A percentile compares a stretch with the other conserved stretches of the same genome.
phyloP scores from a whole-genome alignment of 192 early-diverging fungal genomes.

The Gonapodya sp. region DNA sequence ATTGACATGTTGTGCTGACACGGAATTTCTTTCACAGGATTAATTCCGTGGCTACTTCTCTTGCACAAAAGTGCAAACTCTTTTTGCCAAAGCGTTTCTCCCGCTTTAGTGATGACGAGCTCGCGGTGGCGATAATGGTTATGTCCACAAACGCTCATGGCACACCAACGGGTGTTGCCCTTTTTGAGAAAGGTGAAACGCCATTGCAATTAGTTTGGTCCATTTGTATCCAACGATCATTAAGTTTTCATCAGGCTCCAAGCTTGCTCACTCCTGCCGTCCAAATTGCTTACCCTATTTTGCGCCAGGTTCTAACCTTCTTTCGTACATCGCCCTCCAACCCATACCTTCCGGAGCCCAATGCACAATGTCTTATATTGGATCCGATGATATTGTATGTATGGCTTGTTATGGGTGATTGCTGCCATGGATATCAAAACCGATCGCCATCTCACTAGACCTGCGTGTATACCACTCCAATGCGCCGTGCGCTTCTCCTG shows the following conservation, averaged over 20 bases:
- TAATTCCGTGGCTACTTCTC: not conserved
- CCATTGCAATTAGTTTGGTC: not conserved
- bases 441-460: not conserved
- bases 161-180: not conserved
- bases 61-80: not conserved
- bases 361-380: not conserved
- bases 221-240: not conserved
- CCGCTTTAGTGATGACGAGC: not conserved
- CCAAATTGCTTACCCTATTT: not conserved
- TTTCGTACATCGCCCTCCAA: not conserved
- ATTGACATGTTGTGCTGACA: not conserved
- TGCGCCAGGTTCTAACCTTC: not conserved
- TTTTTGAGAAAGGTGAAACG: not conserved
- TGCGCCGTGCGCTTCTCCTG: not conserved
- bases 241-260: not conserved
- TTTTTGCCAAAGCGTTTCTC: not conserved
- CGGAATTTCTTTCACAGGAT: not conserved
- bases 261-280: not conserved
- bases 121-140: not conserved
- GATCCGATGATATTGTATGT: not conserved
- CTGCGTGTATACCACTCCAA: not conserved
- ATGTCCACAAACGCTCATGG: not conserved
- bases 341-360: not conserved
- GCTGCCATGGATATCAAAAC: too few species aligned
- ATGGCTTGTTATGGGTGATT: too few species aligned